These are phyloP conservation scores for Silene vulgaris DNA, from an alignment of 179 eudicot species.

Conservation along the genomic window DNA sequence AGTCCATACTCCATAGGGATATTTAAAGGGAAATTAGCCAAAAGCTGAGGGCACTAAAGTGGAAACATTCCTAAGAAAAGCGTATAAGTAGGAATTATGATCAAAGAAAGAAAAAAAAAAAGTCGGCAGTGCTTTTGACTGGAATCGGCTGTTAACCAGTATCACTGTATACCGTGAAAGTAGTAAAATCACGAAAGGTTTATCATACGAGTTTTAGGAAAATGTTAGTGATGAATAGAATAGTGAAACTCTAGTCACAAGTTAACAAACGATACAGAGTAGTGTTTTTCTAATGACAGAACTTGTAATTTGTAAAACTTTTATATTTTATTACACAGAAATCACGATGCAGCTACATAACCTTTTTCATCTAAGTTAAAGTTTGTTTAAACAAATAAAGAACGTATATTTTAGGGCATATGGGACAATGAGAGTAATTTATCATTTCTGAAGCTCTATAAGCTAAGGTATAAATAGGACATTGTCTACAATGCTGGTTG, in stretches of 20 bases:
- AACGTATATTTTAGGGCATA: no score
- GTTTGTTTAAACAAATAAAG: neutral
- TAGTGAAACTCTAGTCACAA: neutral
- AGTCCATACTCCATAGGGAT: no score
- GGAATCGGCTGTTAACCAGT: neutral
- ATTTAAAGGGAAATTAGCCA: no score
- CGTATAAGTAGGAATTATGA: no score
- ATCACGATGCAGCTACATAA: neutral
- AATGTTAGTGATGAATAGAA: neutral
- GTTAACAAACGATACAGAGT: neutral
- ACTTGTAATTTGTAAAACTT: neutral
- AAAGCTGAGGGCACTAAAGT: neutral
- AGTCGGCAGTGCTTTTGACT: neutral
- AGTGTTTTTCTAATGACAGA: no score
- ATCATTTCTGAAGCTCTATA: neutral
- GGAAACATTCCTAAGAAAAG: neutral
- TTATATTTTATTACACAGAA: neutral
- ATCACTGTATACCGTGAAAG: neutral
- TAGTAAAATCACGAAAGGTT: neutral
- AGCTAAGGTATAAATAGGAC: neutral
- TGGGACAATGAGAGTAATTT: neutral
- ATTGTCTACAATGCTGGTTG: constrained; percentile 1
- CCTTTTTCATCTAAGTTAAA: neutral
- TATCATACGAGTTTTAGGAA: neutral
- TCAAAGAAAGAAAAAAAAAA: no score